Base-by-base conservation (phyloP, 345 rosid genomes). In the Eucalyptus urophylla region DNA sequence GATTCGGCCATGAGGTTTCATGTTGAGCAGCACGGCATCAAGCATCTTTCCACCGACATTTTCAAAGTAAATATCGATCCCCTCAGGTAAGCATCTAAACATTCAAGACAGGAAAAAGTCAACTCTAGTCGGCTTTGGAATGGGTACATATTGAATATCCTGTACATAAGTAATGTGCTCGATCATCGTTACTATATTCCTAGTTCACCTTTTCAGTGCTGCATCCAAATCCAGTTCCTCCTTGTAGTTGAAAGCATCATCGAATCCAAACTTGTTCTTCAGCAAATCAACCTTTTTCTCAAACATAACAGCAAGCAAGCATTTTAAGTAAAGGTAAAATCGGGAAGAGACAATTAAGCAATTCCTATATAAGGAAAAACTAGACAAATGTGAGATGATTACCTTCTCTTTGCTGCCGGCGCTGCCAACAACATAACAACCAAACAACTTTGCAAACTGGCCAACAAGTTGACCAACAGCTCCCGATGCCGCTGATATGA, bases 211-310 rank as follows among this genome's bases (percentile, higher is more conserved):
- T 90, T 93, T 93, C 91, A 95, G 83, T 54, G 95, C 90, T 25
- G 92, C 94, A 86, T 89, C 86, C 6, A 90, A 65, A 80, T 92
- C 81, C 1, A 85, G 88, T 86, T 95, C 96, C 80, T 92, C 93
- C 86, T 92, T 93, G 87, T 94, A 95, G 93, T 94, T 94, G 93
- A 95, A 95, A 90, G 96, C 96, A 43, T 91, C 94, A 83, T 94
- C 93, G 62, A 94, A 95, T 67, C 94, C 93, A 83, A 94, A 90
- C 87, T 92, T 93, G 45, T 88, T 91, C 92, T 91, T 94, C 89
- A 95, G 88, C n/a, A 94, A 88, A 86, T 92, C 92, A 87, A 95
- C 93, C 94, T 94, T 31, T 15, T 45, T 50, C 29, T 21, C 76
- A 25, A 43, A 53, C 43, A 43, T 14, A 56, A 33, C 27, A 67